These are phyloP conservation scores for Phytopythium cucurbitacearum DNA, from an alignment of 352 stramenopile species.

Conservation along the genomic window DNA sequence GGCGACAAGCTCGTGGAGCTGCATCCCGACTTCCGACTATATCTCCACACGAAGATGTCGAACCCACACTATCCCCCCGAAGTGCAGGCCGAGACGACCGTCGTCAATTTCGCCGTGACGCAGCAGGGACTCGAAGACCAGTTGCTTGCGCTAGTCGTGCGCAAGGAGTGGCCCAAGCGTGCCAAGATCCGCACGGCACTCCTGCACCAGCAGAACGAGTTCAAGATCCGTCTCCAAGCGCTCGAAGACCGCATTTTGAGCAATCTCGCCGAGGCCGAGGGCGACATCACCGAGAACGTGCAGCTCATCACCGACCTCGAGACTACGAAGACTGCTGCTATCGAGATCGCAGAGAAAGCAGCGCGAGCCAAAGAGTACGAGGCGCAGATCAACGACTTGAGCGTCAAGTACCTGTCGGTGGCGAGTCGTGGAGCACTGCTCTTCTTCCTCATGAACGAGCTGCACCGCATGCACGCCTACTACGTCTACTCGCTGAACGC, in stretches of 20 bases:
- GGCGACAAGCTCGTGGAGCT: constrained; percentile 88
- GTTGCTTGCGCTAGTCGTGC: constrained; percentile 81
- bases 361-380: constrained; percentile 76
- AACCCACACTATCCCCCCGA: constrained; percentile 91
- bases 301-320: constrained; percentile 94
- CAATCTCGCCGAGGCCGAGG: constrained; percentile 77
- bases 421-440: constrained; percentile 89
- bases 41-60: constrained; percentile 92
- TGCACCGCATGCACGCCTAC: constrained; percentile 92
- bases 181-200: constrained; percentile 70
- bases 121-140: constrained; percentile 89
- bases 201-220: constrained; percentile 88
- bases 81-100: constrained; percentile 86
- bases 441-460: constrained; percentile 94
- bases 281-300: constrained; percentile 93
- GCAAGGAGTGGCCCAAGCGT: constrained; percentile 89
- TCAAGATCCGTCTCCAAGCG: constrained; percentile 84
- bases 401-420: constrained; percentile 90
- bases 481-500: constrained; percentile 95
- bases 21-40: constrained; percentile 76
- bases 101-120: constrained; percentile 93
- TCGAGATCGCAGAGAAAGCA: constrained; percentile 79
- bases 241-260: constrained; percentile 89
- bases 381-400: constrained; percentile 80
- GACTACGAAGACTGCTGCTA: constrained; percentile 89